Conservation (phyloP, 352 stramenopile genomes). For the Phytopythium chamaehyphon region DNA sequence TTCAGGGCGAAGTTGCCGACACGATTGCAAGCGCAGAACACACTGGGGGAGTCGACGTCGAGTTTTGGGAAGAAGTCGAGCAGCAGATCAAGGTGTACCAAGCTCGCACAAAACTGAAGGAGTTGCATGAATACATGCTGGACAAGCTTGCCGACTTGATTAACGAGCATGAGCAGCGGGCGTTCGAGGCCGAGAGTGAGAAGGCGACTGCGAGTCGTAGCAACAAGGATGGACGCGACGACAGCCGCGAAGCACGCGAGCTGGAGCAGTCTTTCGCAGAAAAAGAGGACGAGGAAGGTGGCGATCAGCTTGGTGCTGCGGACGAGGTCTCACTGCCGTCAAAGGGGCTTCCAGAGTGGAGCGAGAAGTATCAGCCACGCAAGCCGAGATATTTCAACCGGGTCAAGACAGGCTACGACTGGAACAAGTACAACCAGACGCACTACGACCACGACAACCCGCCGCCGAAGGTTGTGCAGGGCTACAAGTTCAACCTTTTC, state of each 20-base stretch:
- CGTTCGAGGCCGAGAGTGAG: slow-evolving; percentile 24
- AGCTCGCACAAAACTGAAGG: slow-evolving; percentile 80
- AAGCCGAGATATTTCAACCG: slow-evolving; percentile 99
- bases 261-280: slow-evolving; percentile 57
- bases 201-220: slow-evolving; percentile 17
- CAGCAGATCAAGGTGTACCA: slow-evolving; percentile 92
- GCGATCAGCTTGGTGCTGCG: slow-evolving; percentile 77
- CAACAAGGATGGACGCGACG: slow-evolving; percentile 39
- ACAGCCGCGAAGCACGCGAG: slow-evolving; percentile 58
- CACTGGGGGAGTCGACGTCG: slow-evolving; percentile 79
- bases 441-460: slow-evolving; percentile 99
- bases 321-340: slow-evolving; percentile 88
- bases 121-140: slow-evolving; percentile 95
- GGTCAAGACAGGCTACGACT: slow-evolving; percentile 99
- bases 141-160: slow-evolving; percentile 89
- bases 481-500: slow-evolving; percentile 99
- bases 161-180: slow-evolving; percentile 66
- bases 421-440: slow-evolving; percentile 99
- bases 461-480: slow-evolving; percentile 99
- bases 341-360: slow-evolving; percentile 81
- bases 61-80: slow-evolving; percentile 93
- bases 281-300: slow-evolving; percentile 56
- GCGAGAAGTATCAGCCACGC: slow-evolving; percentile 96
- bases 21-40: slow-evolving; percentile 58
- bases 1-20: slow-evolving; percentile 58